Percentiles rank a stretch among this genome's conserved stretches.
Conservation (phyloP, 352 stramenopile species). For the Thalassiosira ordinaria region DNA sequence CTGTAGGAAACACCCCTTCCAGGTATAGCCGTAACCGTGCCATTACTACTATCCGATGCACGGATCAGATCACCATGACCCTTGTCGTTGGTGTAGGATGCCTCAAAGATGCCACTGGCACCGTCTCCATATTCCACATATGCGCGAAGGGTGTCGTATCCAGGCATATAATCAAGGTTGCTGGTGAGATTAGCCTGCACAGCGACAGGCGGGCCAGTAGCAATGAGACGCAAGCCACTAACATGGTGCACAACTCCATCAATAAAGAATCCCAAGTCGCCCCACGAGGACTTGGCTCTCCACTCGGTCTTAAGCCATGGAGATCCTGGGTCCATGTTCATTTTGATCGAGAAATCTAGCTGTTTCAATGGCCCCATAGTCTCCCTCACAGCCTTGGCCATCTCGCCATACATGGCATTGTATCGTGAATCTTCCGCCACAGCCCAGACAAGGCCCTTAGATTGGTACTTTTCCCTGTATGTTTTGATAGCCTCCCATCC, state of each 20-base stretch:
- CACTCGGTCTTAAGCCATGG: conserved; percentile 13
- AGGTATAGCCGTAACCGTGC: too few relatives aligned
- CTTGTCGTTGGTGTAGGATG: too few relatives aligned
- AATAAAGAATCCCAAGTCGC: conserved; percentile 16
- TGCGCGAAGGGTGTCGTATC: too few relatives aligned
- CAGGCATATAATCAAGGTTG: too few relatives aligned
- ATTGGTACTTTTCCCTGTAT: not conserved
- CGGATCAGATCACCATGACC: too few relatives aligned
- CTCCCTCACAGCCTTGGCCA: not conserved
- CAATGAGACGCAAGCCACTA: conserved; percentile 2
- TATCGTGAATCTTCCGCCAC: conserved; percentile 28
- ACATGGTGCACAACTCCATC: conserved; percentile 21
- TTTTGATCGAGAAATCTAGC: not conserved
- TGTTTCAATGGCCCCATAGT: not conserved
- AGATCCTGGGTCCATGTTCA: not conserved
- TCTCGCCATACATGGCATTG: not conserved
- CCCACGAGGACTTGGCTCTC: conserved; percentile 13
- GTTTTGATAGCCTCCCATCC: conserved; percentile 6
- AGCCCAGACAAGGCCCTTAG: conserved; percentile 16
- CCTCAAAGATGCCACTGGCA: too few relatives aligned
- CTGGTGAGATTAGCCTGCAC: too few relatives aligned
- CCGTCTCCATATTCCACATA: too few relatives aligned
- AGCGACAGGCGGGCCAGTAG: too few relatives aligned
- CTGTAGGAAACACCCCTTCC: too few relatives aligned
- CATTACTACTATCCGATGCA: too few relatives aligned